Evolutionary conservation across 2,329 filamentous ascomycete species (phyloP).

Genomic region (Juglanconis juglandina): DNA sequence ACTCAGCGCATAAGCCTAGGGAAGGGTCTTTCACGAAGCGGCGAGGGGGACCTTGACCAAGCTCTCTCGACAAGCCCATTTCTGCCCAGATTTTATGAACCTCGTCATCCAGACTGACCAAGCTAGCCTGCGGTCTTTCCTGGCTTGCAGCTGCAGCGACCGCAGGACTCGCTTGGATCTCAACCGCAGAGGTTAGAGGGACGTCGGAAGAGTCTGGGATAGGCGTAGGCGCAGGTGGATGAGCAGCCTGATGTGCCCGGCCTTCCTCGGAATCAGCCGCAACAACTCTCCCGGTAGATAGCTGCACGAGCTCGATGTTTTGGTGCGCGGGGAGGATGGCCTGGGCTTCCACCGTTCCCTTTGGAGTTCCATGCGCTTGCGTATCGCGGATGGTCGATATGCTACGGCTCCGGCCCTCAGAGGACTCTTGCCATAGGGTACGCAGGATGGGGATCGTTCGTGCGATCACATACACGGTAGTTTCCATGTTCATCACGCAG

Average conservation of each 20-base stretch:
- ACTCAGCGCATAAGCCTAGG: too few relatives aligned
- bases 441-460: too few relatives aligned
- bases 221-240: background rate
- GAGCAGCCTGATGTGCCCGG: background rate
- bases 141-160: too few relatives aligned
- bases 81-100: constrained; percentile 1
- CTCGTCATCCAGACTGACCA: background rate
- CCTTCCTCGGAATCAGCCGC: constrained; percentile 1
- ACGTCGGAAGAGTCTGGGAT: background rate
- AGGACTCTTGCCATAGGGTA: too few relatives aligned
- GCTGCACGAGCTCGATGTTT: background rate
- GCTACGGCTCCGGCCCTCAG: too few relatives aligned
- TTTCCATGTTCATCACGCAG: too few relatives aligned
- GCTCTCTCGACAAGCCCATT: constrained; percentile 4
- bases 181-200: background rate
- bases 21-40: background rate
- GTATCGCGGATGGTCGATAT: too few relatives aligned
- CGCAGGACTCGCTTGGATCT: too few relatives aligned
- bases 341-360: too few relatives aligned
- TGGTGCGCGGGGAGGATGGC: too few relatives aligned
- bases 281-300: constrained; percentile 1
- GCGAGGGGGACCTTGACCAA: constrained; percentile 3
- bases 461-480: too few relatives aligned
- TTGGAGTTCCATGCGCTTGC: too few relatives aligned
- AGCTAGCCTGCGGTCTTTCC: background rate